Conservation (phyloP, 2,329 filamentous ascomycete genomes). For the Purpureocillium takamizusanense region DNA sequence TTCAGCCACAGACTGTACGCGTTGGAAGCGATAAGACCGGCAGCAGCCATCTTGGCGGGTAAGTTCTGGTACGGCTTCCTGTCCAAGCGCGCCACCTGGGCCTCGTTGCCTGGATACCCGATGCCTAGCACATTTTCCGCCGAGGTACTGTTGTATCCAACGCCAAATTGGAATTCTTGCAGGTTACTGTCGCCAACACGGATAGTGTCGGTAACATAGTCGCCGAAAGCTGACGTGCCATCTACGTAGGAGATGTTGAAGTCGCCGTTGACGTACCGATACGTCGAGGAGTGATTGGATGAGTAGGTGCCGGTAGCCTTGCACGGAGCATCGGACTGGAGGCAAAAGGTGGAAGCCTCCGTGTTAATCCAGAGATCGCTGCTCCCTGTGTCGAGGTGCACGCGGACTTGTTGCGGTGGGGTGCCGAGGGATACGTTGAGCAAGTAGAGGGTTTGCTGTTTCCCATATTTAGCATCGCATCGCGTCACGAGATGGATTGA, state of each 20-base stretch:
- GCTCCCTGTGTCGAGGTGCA: conserved; percentile 61
- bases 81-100: conserved; percentile 51
- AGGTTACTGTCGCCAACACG: conserved; percentile 46
- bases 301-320: conserved; percentile 55
- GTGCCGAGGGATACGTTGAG: conserved; percentile 56
- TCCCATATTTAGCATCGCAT: too few species aligned
- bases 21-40: conserved; percentile 53
- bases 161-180: conserved; percentile 57
- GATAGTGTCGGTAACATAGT: conserved; percentile 72
- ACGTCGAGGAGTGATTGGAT: conserved; percentile 66
- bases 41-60: conserved; percentile 52
- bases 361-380: conserved; percentile 67
- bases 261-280: conserved; percentile 59
- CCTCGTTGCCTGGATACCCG: conserved; percentile 74
- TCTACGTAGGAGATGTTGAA: conserved; percentile 90
- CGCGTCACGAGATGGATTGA: too few species aligned
- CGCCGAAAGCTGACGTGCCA: conserved; percentile 65
- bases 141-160: conserved; percentile 56
- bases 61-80: conserved; percentile 56
- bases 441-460: conserved; percentile 53
- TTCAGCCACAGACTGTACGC: conserved; percentile 72
- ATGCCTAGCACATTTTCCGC: conserved; percentile 74
- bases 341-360: conserved; percentile 51
- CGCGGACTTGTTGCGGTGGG: conserved; percentile 44
- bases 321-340: conserved; percentile 40